phyloP scores from a whole-genome alignment of 768 basidiomycete species.

The Boletus coccyginus region DNA sequence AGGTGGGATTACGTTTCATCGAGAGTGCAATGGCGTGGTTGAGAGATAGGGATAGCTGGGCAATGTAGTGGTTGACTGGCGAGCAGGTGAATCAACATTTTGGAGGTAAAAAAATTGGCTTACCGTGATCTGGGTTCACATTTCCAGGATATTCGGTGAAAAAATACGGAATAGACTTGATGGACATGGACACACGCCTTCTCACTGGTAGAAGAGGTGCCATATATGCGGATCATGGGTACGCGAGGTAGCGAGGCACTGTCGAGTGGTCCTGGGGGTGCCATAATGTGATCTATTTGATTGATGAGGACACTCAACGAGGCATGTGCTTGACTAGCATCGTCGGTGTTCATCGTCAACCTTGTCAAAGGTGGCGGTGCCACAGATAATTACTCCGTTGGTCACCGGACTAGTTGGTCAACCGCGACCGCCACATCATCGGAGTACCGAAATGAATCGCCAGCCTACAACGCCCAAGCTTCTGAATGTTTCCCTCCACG shows the following conservation, averaged over 20 bases:
- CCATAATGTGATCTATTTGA: conserved; percentile 64
- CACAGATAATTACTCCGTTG: too few species aligned
- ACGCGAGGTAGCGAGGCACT: conserved; percentile 58
- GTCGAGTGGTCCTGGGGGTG: conserved; percentile 61
- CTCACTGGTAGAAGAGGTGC: conserved; percentile 70
- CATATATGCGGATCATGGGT: conserved; percentile 86
- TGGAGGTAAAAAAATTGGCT: conserved; percentile 14
- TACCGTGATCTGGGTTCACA: conserved; percentile 63
- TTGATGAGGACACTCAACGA: conserved; percentile 44
- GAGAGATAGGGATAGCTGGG: conserved; percentile 67
- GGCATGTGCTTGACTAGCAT: too few species aligned
- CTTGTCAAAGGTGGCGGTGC: too few species aligned
- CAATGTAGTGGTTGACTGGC: conserved; percentile 71
- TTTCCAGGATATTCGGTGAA: conserved; percentile 78
- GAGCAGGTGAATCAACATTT: neutral
- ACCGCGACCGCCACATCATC: too few species aligned
- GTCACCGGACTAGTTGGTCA: too few species aligned
- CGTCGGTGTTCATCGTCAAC: too few species aligned
- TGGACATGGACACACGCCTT: conserved; percentile 89
- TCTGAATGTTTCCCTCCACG: too few species aligned
- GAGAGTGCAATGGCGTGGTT: conserved; percentile 86
- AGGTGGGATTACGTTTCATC: conserved; percentile 66
- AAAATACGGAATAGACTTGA: conserved; percentile 92
- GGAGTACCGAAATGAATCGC: too few species aligned
- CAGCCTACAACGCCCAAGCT: too few species aligned